Conservation (phyloP, 345 rosid species). For the Linum tenue region DNA sequence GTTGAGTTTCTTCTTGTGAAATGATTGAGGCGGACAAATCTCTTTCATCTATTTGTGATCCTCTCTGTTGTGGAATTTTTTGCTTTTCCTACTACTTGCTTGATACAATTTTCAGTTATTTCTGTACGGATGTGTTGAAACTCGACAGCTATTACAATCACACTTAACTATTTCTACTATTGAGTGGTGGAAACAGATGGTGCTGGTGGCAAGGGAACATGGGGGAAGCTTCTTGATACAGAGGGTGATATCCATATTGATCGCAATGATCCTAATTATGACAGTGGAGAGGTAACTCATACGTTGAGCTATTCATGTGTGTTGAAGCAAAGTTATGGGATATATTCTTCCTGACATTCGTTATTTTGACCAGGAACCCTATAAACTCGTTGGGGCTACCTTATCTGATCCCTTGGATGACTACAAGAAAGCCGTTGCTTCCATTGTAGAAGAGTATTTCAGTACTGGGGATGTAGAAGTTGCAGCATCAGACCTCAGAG, state of each 20-base stretch:
- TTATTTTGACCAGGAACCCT: conserved; percentile 52
- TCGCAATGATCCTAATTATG: conserved; percentile 93
- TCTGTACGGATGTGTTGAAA: neutral
- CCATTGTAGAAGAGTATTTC: conserved; percentile 82
- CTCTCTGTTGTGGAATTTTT: neutral
- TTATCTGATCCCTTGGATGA: conserved; percentile 87
- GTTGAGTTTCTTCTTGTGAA: neutral
- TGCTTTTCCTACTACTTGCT: neutral
- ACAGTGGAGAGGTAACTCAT: conserved; percentile 87
- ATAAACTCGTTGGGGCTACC: conserved; percentile 72
- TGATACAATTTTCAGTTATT: neutral
- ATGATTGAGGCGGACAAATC: neutral
- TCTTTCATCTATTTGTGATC: neutral
- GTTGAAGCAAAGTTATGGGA: neutral
- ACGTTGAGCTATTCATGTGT: conserved; percentile 1
- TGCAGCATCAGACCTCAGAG: conserved; percentile 92
- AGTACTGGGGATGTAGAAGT: conserved; percentile 81
- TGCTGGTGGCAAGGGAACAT: conserved; percentile 92
- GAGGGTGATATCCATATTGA: conserved; percentile 61
- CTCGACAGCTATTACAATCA: neutral
- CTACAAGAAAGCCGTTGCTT: conserved; percentile 78
- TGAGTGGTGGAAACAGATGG: conserved; percentile 48
- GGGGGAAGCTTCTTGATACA: conserved; percentile 95
- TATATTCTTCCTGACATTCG: neutral
- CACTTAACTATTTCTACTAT: conserved; percentile 7